Percentiles rank a stretch among this genome's conserved stretches.
Conservation (phyloP, 495 filamentous ascomycete species). For the Penicillium mononematosum region DNA sequence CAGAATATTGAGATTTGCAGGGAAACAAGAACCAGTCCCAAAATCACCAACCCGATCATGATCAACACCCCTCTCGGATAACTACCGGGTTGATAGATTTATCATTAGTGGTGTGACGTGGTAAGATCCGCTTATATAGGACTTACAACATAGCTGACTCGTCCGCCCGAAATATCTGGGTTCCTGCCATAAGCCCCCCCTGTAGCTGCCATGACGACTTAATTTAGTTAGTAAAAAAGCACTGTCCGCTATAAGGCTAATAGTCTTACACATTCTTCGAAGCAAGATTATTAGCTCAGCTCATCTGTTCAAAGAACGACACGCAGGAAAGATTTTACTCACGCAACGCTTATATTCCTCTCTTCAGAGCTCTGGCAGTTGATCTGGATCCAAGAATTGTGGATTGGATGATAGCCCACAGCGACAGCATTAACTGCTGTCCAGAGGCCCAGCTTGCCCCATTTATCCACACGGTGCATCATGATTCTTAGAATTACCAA, state of each 20-base stretch:
- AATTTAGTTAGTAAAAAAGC: constrained; percentile 3
- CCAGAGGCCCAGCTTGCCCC: constrained; percentile 33
- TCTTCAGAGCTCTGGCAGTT: constrained; percentile 28
- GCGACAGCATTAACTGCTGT: constrained; percentile 32
- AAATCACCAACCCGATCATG: constrained; percentile 24
- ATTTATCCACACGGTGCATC: constrained; percentile 19
- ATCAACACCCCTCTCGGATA: constrained; percentile 27
- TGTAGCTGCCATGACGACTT: constrained; percentile 34
- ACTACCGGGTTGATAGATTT: neutral
- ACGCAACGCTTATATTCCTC: constrained; percentile 35
- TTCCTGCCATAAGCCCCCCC: constrained; percentile 33
- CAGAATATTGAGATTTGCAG: constrained; percentile 1
- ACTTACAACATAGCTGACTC: constrained; percentile 21
- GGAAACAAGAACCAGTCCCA: constrained; percentile 16
- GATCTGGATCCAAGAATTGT: constrained; percentile 39
- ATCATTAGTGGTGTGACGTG: neutral
- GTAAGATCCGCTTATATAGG: neutral
- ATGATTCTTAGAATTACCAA: constrained; percentile 20
- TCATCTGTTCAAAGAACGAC: neutral
- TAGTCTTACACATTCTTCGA: constrained; percentile 31
- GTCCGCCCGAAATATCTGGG: constrained; percentile 31
- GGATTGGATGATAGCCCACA: constrained; percentile 38
- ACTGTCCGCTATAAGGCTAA: neutral
- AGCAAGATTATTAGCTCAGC: neutral
- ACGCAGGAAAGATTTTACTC: constrained; percentile 7